Evolutionary conservation across 108 stramenopile species (phyloP).

Genomic region (Cyclotella baltica): DNA sequence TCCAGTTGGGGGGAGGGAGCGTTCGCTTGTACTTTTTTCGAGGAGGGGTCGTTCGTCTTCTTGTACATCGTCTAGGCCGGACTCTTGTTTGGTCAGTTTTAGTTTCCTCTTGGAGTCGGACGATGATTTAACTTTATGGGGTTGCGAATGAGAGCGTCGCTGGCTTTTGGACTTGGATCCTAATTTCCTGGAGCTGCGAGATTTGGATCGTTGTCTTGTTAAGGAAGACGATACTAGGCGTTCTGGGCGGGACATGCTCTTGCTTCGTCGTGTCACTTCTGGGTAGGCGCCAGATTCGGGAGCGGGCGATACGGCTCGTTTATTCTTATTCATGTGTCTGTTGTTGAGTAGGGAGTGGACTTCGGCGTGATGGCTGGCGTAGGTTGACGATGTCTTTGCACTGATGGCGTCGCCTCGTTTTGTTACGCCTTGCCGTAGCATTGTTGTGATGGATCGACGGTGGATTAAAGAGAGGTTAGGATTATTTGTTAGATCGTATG

Average conservation of each 20-base stretch:
- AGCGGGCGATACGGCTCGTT: not conserved
- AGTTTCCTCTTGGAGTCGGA: not conserved
- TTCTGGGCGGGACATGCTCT: not conserved
- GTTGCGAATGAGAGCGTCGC: slow-evolving; percentile 12
- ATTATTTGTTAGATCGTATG: too few species aligned
- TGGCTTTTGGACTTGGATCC: not conserved
- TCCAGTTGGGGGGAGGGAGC: too few species aligned
- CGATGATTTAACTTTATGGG: not conserved
- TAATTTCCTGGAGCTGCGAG: not conserved
- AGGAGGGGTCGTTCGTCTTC: not conserved
- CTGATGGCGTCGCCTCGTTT: slow-evolving; percentile 34
- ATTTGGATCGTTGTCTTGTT: not conserved
- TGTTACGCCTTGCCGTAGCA: slow-evolving; percentile 34
- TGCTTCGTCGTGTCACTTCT: not conserved
- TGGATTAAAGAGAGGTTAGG: too few species aligned
- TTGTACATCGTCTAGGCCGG: not conserved
- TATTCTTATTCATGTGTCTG: not conserved
- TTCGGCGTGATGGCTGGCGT: slow-evolving; percentile 13
- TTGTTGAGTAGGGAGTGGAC: slow-evolving; percentile 26
- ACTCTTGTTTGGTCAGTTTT: not conserved
- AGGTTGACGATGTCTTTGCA: not conserved
- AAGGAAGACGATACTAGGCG: not conserved
- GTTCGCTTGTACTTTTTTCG: not conserved
- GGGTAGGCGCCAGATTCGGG: too few species aligned
- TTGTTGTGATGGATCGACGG: slow-evolving; percentile 4